Evolutionary conservation across 495 filamentous ascomycete genomes (phyloP).

Genomic region (Cudoniella acicularis): DNA sequence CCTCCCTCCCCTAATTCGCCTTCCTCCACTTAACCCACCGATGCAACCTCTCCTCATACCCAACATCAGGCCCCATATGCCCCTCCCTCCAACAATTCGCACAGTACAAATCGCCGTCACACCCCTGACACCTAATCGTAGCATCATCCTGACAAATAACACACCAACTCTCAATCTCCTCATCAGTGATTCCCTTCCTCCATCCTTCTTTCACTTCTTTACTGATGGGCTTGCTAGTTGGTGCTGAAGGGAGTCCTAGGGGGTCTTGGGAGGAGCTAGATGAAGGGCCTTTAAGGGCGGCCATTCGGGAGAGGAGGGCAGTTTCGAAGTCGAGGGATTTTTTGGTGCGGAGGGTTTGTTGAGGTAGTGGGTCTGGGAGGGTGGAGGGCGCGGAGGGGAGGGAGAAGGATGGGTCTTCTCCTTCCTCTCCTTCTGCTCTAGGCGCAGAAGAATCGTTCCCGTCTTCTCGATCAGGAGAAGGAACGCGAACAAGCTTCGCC

Average conservation of each 20-base stretch:
- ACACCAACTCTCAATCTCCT: constrained; percentile 66
- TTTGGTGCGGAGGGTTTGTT: constrained; percentile 1
- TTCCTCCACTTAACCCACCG: constrained; percentile 27
- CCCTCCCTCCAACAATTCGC: constrained; percentile 65
- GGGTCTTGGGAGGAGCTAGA: constrained; percentile 4
- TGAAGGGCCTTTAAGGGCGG: constrained; percentile 8
- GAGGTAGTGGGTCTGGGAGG: constrained; percentile 5
- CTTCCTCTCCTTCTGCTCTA: neutral
- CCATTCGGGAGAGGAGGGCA: constrained; percentile 20
- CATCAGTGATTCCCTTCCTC: constrained; percentile 47
- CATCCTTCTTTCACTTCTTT: constrained; percentile 28
- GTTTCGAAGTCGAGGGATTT: constrained; percentile 22
- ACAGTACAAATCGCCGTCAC: constrained; percentile 65
- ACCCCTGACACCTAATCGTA: constrained; percentile 56
- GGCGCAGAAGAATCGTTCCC: neutral
- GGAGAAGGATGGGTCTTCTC: constrained; percentile 3
- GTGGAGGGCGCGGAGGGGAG: constrained; percentile 23
- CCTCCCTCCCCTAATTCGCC: constrained; percentile 12
- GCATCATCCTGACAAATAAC: constrained; percentile 67
- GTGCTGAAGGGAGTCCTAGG: constrained; percentile 49
- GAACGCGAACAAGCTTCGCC: constrained; percentile 10
- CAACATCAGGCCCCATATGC: constrained; percentile 55
- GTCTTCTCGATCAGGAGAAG: neutral
- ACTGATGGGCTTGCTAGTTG: constrained; percentile 45
- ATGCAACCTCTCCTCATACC: constrained; percentile 53